A percentile compares a stretch with the other conserved stretches of the same genome.
Evolutionary conservation across 176 grass and related monocot genomes (phyloP).

Genomic region (Eleusine coracana): DNA sequence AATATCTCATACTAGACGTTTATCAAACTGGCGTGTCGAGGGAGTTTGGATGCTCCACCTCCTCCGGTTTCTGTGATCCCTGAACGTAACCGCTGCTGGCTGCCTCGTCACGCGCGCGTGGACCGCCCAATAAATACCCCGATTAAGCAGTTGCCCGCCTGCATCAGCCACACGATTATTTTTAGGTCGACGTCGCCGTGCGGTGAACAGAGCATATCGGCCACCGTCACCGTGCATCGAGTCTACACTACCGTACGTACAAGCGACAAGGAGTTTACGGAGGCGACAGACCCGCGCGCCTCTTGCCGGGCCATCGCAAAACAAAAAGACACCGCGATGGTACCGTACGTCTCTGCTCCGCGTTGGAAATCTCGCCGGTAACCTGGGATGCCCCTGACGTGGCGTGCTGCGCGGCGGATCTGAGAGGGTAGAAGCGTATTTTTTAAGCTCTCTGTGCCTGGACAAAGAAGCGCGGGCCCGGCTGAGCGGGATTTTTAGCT

Average conservation of each 20-base stretch:
- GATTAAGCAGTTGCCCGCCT: background rate
- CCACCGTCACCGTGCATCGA: background rate
- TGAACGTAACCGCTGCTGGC: background rate
- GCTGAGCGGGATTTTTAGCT: background rate
- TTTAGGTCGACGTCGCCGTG: background rate
- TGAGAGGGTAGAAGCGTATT: background rate
- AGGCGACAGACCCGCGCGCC: background rate
- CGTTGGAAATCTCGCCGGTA: rapidly evolving
- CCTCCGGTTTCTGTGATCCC: too few relatives aligned
- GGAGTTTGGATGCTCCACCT: background rate
- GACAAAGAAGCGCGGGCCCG: background rate
- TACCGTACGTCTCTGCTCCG: background rate
- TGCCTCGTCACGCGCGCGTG: background rate
- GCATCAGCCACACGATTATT: background rate
- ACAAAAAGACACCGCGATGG: background rate
- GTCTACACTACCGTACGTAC: background rate
- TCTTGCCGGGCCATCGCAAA: background rate
- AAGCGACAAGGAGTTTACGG: background rate
- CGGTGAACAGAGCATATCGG: too few relatives aligned
- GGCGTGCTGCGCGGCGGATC: rapidly evolving
- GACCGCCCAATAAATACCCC: background rate
- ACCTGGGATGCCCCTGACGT: background rate
- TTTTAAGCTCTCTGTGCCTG: too few relatives aligned
- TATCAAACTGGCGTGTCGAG: background rate
- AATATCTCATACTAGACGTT: background rate